phyloP scores from a whole-genome alignment of 306 rosid genomes.

The Lotus japonicus region DNA sequence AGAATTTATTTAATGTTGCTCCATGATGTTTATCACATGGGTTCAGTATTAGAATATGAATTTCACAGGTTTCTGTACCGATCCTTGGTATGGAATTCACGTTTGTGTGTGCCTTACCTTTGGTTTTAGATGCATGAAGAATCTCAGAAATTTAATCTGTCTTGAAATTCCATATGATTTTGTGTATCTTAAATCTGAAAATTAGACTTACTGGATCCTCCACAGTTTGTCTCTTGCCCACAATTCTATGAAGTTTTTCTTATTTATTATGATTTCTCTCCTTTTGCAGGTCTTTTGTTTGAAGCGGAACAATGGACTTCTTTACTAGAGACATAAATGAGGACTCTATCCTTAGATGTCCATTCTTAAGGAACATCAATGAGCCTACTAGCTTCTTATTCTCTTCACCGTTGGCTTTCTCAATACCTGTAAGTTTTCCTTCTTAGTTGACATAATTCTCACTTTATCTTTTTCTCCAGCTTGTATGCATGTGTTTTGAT shows the following conservation, averaged over 20 bases:
- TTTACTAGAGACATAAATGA: conserved; percentile 48
- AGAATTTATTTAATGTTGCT: background rate
- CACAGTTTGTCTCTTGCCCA: too few relatives aligned
- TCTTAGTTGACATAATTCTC: conserved; percentile 7
- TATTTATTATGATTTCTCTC: background rate
- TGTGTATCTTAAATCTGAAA: background rate
- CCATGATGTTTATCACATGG: background rate
- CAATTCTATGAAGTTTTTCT: background rate
- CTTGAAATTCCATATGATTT: background rate
- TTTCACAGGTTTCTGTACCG: too few relatives aligned
- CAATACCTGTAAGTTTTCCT: conserved; percentile 62
- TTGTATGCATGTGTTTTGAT: background rate
- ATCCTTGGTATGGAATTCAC: background rate
- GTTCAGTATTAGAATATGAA: conserved; percentile 4
- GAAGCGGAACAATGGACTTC: conserved; percentile 47
- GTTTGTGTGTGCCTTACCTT: background rate
- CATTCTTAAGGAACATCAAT: conserved; percentile 93
- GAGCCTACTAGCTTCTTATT: conserved; percentile 92
- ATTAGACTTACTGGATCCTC: conserved; percentile 3
- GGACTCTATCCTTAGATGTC: conserved; percentile 71
- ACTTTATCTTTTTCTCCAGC: background rate
- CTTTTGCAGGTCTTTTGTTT: conserved; percentile 32
- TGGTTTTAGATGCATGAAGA: background rate
- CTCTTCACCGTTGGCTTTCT: conserved; percentile 69
- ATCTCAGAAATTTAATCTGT: background rate